phyloP scores from a whole-genome alignment of 2,329 filamentous ascomycete species.

The Cercospora zeina region DNA sequence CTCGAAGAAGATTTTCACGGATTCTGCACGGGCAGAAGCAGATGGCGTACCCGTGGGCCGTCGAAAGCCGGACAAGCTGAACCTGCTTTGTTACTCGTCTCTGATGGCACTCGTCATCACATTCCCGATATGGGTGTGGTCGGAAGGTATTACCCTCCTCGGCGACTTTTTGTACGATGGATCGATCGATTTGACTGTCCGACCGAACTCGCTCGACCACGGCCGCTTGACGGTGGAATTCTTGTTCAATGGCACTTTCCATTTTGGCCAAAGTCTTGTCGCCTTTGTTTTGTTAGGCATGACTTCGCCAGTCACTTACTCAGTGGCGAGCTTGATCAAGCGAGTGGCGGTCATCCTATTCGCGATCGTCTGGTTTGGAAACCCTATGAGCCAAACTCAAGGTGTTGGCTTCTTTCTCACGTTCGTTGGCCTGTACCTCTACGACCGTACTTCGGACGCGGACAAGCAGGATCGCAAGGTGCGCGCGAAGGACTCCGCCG shows the following conservation, averaged over 20 bases:
- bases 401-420: constrained; percentile 83
- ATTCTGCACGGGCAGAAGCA: constrained; percentile 79
- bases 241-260: constrained; percentile 93
- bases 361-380: constrained; percentile 95
- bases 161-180: constrained; percentile 78
- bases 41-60: constrained; percentile 64
- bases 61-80: constrained; percentile 92
- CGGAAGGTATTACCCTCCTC: constrained; percentile 77
- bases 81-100: constrained; percentile 95
- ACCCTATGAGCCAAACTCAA: constrained; percentile 78
- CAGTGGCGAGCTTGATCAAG: constrained; percentile 92
- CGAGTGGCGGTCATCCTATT: constrained; percentile 95
- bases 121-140: constrained; percentile 87
- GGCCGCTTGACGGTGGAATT: constrained; percentile 73
- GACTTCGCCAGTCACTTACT: constrained; percentile 95
- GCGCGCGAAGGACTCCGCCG: constrained; percentile 60
- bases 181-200: constrained; percentile 72
- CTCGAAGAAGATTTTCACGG: constrained; percentile 96
- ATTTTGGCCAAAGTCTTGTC: constrained; percentile 94
- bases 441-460: constrained; percentile 86
- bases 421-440: constrained; percentile 89
- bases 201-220: constrained; percentile 70
- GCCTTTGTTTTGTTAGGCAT: constrained; percentile 90
- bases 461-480: constrained; percentile 84
- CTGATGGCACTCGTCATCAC: constrained; percentile 88